These are phyloP conservation scores for Mentha longifolia DNA, from an alignment of 257 asterid species.

Conservation along the genomic window DNA sequence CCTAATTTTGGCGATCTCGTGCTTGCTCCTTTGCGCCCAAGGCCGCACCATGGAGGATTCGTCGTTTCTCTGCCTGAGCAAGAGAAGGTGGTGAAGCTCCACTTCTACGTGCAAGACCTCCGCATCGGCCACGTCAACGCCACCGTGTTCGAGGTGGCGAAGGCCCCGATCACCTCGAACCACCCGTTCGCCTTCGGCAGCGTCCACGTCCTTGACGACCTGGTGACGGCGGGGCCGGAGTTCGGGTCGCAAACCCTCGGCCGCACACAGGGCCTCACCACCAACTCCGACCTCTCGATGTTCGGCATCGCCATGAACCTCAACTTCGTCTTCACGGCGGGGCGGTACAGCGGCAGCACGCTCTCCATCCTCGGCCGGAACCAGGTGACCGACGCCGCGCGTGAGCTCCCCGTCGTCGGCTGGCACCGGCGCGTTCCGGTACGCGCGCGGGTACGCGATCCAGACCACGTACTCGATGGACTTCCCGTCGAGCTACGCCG, in stretches of 20 bases:
- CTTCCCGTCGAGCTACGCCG: background rate
- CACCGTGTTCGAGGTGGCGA: constrained; percentile 24
- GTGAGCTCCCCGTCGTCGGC: constrained; percentile 26
- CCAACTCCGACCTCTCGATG: constrained; percentile 1
- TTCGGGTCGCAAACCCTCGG: background rate
- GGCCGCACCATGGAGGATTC: background rate
- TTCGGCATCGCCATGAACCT: background rate
- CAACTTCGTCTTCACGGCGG: constrained; percentile 16
- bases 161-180: background rate
- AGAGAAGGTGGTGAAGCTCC: constrained; percentile 3
- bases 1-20: background rate
- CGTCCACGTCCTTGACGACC: constrained; percentile 27
- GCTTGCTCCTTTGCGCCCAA: background rate
- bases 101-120: constrained; percentile 15
- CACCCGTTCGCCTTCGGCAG: background rate
- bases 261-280: constrained; percentile 23
- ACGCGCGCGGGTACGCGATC: constrained; percentile 11
- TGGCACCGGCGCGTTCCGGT: constrained; percentile 30
- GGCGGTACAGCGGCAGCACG: constrained; percentile 14
- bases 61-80: background rate
- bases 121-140: constrained; percentile 13
- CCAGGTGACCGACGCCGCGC: background rate
- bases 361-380: constrained; percentile 23
- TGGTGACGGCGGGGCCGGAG: constrained; percentile 1
- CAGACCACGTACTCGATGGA: background rate